phyloP scores from a whole-genome alignment of 2,329 filamentous ascomycete genomes.

The Botrytis deweyae region DNA sequence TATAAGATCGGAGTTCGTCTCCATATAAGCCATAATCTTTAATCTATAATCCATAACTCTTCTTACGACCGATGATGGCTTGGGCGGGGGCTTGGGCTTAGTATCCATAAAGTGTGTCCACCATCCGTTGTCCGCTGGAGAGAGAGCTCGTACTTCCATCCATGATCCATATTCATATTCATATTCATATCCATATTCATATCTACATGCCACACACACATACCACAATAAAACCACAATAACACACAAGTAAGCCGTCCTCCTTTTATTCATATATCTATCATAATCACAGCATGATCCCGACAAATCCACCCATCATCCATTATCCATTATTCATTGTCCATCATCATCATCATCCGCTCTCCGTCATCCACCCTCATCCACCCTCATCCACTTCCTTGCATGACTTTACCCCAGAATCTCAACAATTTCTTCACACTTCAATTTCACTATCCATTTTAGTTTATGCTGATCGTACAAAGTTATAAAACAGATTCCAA shows the following conservation, averaged over 20 bases:
- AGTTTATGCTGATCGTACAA: not conserved
- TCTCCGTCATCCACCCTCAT: not conserved
- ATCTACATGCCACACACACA: not conserved
- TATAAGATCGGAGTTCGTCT: not conserved
- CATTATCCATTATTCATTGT: not conserved
- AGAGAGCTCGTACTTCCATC: not conserved
- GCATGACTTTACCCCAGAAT: constrained; percentile 16
- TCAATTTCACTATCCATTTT: not conserved
- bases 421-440: constrained; percentile 2
- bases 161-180: not conserved
- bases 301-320: not conserved
- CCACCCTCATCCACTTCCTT: not conserved
- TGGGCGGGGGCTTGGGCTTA: not conserved
- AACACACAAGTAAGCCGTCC: not conserved
- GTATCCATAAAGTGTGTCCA: not conserved
- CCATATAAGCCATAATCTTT: not conserved
- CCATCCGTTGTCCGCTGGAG: not conserved
- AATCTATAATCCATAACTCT: not conserved
- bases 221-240: not conserved
- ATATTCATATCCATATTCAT: not conserved
- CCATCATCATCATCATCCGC: not conserved
- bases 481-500: not conserved
- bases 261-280: not conserved
- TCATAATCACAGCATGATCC: not conserved
- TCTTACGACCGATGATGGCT: not conserved